A percentile compares a stretch with the other conserved stretches of the same genome.
Conservation (phyloP, 345 rosid species). For the Raphanus raphanistrum region DNA sequence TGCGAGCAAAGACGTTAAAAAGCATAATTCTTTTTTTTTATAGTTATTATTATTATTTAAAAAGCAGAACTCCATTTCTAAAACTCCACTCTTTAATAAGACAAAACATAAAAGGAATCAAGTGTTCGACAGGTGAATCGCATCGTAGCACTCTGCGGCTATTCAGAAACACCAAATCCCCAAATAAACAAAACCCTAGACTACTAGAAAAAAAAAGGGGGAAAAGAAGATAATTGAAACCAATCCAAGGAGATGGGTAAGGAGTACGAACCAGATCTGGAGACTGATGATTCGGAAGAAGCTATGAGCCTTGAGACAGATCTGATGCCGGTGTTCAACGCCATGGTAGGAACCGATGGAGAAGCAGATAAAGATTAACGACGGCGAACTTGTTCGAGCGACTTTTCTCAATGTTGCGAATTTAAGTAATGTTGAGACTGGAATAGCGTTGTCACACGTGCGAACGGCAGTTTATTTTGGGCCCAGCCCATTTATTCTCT, state of each 20-base stretch:
- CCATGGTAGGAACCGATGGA: constrained; percentile 42
- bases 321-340: constrained; percentile 68
- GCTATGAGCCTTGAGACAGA: constrained; percentile 64
- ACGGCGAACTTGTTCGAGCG: constrained; percentile 11
- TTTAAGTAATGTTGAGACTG: background rate
- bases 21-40: too few species aligned
- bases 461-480: background rate
- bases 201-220: background rate
- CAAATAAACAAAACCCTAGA: constrained; percentile 10
- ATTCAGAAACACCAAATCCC: background rate
- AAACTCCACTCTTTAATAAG: background rate
- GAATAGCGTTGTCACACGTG: background rate
- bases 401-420: constrained; percentile 13
- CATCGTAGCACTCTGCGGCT: background rate
- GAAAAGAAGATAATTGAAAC: background rate
- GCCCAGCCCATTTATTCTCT: constrained; percentile 22
- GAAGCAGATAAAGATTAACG: constrained; percentile 6
- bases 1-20: too few species aligned
- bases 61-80: background rate
- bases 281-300: constrained; percentile 52
- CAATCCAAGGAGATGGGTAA: background rate
- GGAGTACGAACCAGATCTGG: constrained; percentile 56
- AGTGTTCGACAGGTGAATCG: background rate
- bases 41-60: too few species aligned
- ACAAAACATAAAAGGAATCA: background rate